A percentile compares a stretch with the other conserved stretches of the same genome.
These are phyloP conservation scores for Viola pubescens DNA, from an alignment of 441 rosid species.

Conservation along the genomic window DNA sequence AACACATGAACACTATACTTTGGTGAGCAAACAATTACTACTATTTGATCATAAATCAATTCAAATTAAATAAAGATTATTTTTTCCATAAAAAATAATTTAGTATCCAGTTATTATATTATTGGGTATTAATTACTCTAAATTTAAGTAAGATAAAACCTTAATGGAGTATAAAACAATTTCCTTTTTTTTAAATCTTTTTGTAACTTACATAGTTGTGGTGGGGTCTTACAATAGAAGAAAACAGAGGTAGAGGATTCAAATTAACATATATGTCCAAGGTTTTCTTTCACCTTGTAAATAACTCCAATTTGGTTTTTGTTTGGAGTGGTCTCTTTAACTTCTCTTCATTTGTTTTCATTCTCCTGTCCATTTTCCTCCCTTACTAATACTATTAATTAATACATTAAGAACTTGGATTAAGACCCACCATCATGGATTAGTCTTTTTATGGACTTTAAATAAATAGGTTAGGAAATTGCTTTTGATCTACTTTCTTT, in stretches of 20 bases:
- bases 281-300: neutral
- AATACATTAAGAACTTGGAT: too few species aligned
- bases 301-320: neutral
- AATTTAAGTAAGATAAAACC: neutral
- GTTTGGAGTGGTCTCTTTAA: neutral
- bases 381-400: too few species aligned
- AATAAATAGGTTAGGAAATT: too few species aligned
- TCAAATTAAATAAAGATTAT: too few species aligned
- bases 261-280: neutral
- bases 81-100: neutral
- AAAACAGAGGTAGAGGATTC: neutral
- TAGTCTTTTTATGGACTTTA: too few species aligned
- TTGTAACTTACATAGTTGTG: too few species aligned
- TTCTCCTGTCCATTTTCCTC: neutral
- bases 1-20: too few species aligned
- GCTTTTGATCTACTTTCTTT: too few species aligned
- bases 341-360: neutral
- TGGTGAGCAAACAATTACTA: too few species aligned
- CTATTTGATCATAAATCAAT: too few species aligned
- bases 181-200: neutral
- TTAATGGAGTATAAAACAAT: too few species aligned
- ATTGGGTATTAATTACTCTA: neutral
- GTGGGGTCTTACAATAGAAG: neutral
- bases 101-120: neutral
- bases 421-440: too few species aligned